Evolutionary conservation across 2,329 filamentous ascomycete species (phyloP).

Genomic region (Grosmannia serpens): DNA sequence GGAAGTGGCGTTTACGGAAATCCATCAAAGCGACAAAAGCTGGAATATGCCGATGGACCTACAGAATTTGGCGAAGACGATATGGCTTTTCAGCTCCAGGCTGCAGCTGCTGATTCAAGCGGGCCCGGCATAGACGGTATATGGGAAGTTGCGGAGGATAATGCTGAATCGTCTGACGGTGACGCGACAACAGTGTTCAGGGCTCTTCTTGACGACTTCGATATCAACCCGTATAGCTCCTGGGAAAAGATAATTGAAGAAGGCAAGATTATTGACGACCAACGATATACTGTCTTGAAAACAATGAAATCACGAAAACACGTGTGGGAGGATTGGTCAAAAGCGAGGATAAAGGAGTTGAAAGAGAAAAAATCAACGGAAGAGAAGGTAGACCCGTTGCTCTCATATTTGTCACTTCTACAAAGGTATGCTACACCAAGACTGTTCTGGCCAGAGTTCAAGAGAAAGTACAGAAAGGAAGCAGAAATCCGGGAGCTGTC

Average conservation of each 20-base stretch:
- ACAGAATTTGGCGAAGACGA: conserved; percentile 90
- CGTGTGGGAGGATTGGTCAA: conserved; percentile 74
- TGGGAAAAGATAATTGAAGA: conserved; percentile 88
- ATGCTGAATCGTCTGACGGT: conserved; percentile 74
- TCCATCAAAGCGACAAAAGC: conserved; percentile 36
- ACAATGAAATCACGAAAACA: conserved; percentile 76
- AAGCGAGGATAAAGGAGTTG: conserved; percentile 60
- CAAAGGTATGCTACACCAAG: conserved; percentile 76
- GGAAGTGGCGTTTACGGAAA: conserved; percentile 41
- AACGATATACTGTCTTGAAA: conserved; percentile 70
- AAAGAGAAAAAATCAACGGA: conserved; percentile 63
- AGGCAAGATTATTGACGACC: conserved; percentile 69
- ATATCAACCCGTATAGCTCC: conserved; percentile 75
- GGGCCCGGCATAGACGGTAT: conserved; percentile 27
- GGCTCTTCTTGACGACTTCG: conserved; percentile 72
- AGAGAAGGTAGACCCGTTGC: conserved; percentile 70
- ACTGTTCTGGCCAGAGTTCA: conserved; percentile 96
- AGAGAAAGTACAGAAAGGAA: conserved; percentile 78
- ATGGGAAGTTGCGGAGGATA: conserved; percentile 74
- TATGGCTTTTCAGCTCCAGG: conserved; percentile 80
- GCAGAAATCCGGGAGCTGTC: conserved; percentile 63
- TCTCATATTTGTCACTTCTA: conserved; percentile 73
- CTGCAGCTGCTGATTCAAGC: conserved; percentile 56
- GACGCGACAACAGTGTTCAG: conserved; percentile 72
- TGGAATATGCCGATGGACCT: conserved; percentile 32